phyloP scores from a whole-genome alignment of 2,329 filamentous ascomycete species.

The Colletotrichum horii region DNA sequence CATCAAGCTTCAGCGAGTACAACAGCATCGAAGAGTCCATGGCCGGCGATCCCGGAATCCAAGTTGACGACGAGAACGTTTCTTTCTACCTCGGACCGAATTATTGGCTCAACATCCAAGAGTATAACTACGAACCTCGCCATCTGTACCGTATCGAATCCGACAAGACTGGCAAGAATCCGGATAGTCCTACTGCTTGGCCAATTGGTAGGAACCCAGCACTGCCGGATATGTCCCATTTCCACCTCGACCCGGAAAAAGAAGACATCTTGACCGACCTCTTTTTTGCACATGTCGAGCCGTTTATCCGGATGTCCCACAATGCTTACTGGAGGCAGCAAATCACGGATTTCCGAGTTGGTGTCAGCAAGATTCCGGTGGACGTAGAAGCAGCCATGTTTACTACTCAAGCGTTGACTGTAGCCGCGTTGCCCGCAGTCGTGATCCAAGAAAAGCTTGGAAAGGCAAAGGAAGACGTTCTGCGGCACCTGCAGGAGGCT shows the following conservation, averaged over 20 bases:
- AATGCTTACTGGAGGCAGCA: conserved; percentile 12
- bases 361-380: conserved; percentile 4
- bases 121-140: conserved; percentile 15
- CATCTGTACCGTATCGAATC: conserved; percentile 14
- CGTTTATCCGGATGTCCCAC: conserved; percentile 9
- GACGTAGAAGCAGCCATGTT: conserved; percentile 15
- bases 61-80: conserved; percentile 16
- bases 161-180: conserved; percentile 7
- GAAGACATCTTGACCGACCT: conserved; percentile 15
- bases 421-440: conserved; percentile 6
- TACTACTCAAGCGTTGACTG: conserved; percentile 16
- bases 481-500: conserved; percentile 10
- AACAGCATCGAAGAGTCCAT: background rate
- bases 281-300: conserved; percentile 13
- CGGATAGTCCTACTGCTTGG: conserved; percentile 5
- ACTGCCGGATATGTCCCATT: background rate
- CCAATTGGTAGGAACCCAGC: conserved; percentile 3
- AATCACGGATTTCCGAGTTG: conserved; percentile 17
- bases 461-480: background rate
- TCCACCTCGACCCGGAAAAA: conserved; percentile 11
- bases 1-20: background rate
- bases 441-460: background rate
- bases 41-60: conserved; percentile 14
- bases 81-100: conserved; percentile 21
- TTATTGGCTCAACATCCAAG: conserved; percentile 20